phyloP scores from a whole-genome alignment of 805 yeast species.

The Starmerella potacharoeniae region DNA sequence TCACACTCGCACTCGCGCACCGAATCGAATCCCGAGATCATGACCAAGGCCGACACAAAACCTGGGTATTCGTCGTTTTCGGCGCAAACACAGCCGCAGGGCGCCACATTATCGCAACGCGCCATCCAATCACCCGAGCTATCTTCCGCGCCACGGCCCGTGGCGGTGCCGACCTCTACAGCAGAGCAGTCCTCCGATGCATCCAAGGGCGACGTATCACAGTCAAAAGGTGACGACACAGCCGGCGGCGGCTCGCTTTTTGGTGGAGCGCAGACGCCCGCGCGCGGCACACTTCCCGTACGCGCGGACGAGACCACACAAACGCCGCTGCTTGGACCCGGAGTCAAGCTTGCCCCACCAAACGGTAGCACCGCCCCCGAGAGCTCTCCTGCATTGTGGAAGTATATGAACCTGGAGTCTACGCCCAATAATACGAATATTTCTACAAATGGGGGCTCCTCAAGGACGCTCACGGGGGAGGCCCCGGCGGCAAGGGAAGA shows the following conservation, averaged over 20 bases:
- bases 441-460: not conserved
- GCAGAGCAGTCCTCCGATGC: not conserved
- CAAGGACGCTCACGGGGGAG: not conserved
- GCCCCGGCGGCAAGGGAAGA: not conserved
- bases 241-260: not conserved
- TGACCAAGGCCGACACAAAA: too few species aligned
- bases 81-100: too few species aligned
- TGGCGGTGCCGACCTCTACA: too few species aligned
- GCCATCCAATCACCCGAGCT: too few species aligned
- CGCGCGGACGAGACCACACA: not conserved
- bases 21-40: too few species aligned
- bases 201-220: not conserved
- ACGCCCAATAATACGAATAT: slow-evolving; percentile 28
- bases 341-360: slow-evolving; percentile 27
- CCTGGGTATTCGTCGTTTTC: too few species aligned
- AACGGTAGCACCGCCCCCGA: slow-evolving; percentile 36
- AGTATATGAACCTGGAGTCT: slow-evolving; percentile 64
- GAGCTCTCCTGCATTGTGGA: slow-evolving; percentile 85
- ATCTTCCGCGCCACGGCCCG: too few species aligned
- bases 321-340: slow-evolving; percentile 7
- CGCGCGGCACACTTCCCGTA: not conserved
- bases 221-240: not conserved
- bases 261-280: not conserved
- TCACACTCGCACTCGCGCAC: too few species aligned
- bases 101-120: too few species aligned